Base-by-base conservation (phyloP, 306 rosid genomes). In the Glycine latifolia region DNA sequence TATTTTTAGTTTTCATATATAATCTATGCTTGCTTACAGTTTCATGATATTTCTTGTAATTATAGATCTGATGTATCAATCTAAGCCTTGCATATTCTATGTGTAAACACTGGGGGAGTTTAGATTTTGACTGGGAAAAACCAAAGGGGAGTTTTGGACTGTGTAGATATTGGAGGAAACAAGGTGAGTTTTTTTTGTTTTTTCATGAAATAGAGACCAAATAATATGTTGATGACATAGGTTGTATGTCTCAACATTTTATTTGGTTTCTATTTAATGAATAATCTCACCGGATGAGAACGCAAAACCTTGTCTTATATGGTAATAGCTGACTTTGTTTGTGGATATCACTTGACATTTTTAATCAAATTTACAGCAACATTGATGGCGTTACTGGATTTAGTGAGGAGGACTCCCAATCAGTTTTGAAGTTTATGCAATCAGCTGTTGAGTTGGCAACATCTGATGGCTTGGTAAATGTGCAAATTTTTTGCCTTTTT, bases 361-460 rank as follows among this genome's bases (percentile, higher is more conserved):
- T 78, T 60, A 67, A 83, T 80, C 73, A 58, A 62, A 82, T 78
- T 78, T 78, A 53, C 92, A 93, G 99, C 81, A 88, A 75, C 76
- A 89, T 93, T 72, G 94, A 93, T 73, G 99, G 99, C 80, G 91
- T 95, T 79, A 84, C 93, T 58, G 99, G 98, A 74, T 93, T 95
- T 86, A 74, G 80, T 4, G 86, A 87, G 79, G 94, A 87, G 84
- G 92, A 93, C 65, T 77, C 91, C 0, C 85, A 73, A 59, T 81
- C 87, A 31, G 81, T 95, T 79, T 84, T 88, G 55, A 83, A 85
- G 86, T 95, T 87, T 85, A 93, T 93, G 91, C 87, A 79, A 58
- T 78, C 85, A 53, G 91, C 94, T 59, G 75, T 95, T 61, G 88
- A 95, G 78, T 76, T 95, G 86, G 94, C 96, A 71, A 90, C 87